Evolutionary conservation across 2,329 filamentous ascomycete species (phyloP).

Genomic region (Mycosphaerelloides madeirae): DNA sequence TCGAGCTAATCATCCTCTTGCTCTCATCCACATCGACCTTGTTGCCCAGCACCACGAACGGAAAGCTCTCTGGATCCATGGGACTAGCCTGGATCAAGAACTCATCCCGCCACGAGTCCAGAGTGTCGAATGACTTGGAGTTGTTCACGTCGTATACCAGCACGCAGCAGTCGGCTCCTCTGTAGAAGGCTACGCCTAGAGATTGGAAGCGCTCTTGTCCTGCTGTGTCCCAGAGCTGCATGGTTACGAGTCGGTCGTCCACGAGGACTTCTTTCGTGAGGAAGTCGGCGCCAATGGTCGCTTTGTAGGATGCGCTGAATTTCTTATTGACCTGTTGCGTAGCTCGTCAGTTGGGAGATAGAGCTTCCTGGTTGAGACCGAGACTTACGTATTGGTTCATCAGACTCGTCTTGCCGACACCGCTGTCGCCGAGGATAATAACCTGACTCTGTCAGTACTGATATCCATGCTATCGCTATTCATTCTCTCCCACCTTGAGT

Average conservation of each 20-base stretch:
- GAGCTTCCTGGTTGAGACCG: background rate
- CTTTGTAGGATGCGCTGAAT: constrained; percentile 99
- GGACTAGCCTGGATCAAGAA: constrained; percentile 97
- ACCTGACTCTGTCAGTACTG: constrained; percentile 55
- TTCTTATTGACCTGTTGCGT: constrained; percentile 91
- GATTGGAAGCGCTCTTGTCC: constrained; percentile 98
- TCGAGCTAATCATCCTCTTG: constrained; percentile 86
- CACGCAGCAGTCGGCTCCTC: constrained; percentile 95
- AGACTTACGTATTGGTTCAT: constrained; percentile 99
- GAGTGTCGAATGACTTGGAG: constrained; percentile 95
- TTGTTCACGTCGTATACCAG: constrained; percentile 99
- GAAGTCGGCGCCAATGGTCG: constrained; percentile 97
- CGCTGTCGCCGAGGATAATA: constrained; percentile 97
- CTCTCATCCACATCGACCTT: constrained; percentile 99
- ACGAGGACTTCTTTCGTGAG: constrained; percentile 96
- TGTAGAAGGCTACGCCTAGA: constrained; percentile 93
- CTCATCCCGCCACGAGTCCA: constrained; percentile 98
- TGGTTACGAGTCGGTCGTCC: constrained; percentile 93
- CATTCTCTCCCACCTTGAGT: constrained; percentile 28
- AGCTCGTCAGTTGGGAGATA: constrained; percentile 4
- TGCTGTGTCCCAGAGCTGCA: constrained; percentile 99
- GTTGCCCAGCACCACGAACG: constrained; percentile 96
- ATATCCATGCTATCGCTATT: background rate
- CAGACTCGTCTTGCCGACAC: constrained; percentile 98
- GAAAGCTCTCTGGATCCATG: constrained; percentile 93